Conservation (phyloP, 2,329 filamentous ascomycete species). For the Fusarium stilboides region DNA sequence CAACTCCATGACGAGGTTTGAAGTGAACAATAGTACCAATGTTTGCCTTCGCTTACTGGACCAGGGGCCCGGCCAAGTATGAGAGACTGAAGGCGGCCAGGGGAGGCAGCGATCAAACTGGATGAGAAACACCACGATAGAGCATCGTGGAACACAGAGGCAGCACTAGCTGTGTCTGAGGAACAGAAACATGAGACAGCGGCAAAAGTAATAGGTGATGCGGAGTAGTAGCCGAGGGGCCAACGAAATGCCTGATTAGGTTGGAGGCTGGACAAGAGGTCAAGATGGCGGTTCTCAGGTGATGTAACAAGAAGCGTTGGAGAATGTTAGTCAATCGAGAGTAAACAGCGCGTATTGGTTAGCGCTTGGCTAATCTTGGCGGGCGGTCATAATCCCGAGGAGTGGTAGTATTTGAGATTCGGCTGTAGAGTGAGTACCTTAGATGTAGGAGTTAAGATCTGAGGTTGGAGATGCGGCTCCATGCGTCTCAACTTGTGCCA, state of each 20-base stretch:
- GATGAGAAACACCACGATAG: conserved; percentile 40
- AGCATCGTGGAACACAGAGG: conserved; percentile 32
- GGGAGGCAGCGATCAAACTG: conserved; percentile 45
- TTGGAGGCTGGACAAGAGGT: conserved; percentile 9
- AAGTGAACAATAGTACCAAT: conserved; percentile 20
- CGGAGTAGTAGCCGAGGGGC: conserved; percentile 23
- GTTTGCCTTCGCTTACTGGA: conserved; percentile 13
- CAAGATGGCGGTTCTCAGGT: conserved; percentile 33
- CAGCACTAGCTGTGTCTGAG: conserved; percentile 34
- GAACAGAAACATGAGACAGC: conserved; percentile 44
- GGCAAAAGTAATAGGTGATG: conserved; percentile 21
- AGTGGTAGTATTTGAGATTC: not conserved
- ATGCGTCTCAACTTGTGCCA: conserved; percentile 42
- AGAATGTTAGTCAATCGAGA: conserved; percentile 33
- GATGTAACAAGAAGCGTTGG: conserved; percentile 36
- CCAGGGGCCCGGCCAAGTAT: conserved; percentile 4
- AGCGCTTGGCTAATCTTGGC: conserved; percentile 44
- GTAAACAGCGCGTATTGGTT: conserved; percentile 14
- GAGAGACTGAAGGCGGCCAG: conserved; percentile 3
- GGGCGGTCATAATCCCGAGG: conserved; percentile 25
- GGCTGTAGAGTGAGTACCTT: conserved; percentile 1
- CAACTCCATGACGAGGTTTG: conserved; percentile 30
- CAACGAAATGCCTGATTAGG: conserved; percentile 12
- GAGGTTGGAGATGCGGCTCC: conserved; percentile 39
- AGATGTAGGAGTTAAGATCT: conserved; percentile 29